Conservation (phyloP, 805 yeast species). For the Zygoascus ofunaensis region DNA sequence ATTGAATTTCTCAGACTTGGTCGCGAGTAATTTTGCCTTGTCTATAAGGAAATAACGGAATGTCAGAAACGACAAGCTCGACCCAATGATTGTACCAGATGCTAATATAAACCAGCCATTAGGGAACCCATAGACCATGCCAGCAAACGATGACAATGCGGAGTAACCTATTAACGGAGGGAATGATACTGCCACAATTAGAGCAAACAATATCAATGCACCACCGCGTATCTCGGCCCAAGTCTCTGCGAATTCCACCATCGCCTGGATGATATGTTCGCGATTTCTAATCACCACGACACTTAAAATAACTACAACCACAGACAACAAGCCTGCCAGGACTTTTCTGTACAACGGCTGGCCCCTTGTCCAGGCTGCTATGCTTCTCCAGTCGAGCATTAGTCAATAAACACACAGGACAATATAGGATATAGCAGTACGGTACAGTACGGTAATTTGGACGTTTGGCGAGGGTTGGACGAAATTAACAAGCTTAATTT, state of each 20-base stretch:
- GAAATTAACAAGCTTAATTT: too few relatives aligned
- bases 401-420: too few relatives aligned
- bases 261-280: constrained; percentile 24
- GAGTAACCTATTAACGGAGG: constrained; percentile 89
- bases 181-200: constrained; percentile 63
- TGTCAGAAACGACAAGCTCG: constrained; percentile 60
- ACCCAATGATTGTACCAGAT: constrained; percentile 60
- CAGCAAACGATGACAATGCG: constrained; percentile 53
- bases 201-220: constrained; percentile 35
- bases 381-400: not conserved
- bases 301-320: constrained; percentile 8
- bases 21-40: constrained; percentile 52
- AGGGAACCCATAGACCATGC: constrained; percentile 75
- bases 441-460: too few relatives aligned
- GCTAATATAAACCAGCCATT: constrained; percentile 75
- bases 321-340: constrained; percentile 9
- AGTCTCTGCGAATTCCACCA: constrained; percentile 24
- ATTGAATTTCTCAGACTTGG: constrained; percentile 53
- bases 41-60: constrained; percentile 51
- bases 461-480: too few relatives aligned
- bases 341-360: constrained; percentile 9
- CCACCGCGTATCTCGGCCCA: constrained; percentile 28
- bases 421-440: too few relatives aligned
- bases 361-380: constrained; percentile 5
- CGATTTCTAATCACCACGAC: constrained; percentile 28